Base-by-base conservation (phyloP, 2,329 filamentous ascomycete species). In the Bipolaris gigantea region DNA sequence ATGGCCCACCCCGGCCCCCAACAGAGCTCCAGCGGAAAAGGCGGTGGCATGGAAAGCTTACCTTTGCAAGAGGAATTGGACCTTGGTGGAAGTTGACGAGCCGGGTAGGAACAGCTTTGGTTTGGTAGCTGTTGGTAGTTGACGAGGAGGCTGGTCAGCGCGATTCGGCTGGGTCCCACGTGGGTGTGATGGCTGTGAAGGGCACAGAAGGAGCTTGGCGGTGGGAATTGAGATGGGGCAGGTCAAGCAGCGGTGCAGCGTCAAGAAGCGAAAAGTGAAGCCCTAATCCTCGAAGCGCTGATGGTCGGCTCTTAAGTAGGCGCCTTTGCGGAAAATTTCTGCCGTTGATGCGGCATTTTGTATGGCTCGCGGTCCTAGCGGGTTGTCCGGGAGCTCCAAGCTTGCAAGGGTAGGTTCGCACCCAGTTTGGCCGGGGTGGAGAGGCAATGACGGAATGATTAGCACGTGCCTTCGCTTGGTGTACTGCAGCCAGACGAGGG, bases 281-380 rank as follows among this genome's bases (percentile, higher is more conserved):
- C 43, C 48, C 54, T 54, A 59, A 62, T 38, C 60, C 50, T 27
- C 45, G 48, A 49, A 55, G 61, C 61, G 51, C 32, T 59, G 55
- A 53, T 57, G 56, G 50, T 54, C 60, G 58, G 63, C 62, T 70
- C 71, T 71, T 67, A 73, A 71, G 59, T 50, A 44, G 56, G 55
- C 59, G 60, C 57, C 59, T 42, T 63, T 39, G 60, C 67, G 62
- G 66, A 72, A 73, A 72, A 69, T 61, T 66, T 69, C 66, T 70
- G 65, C 66, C 61, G 45, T 49, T 56, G 46, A 59, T 73, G 70
- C 71, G 70, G 71, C 62, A 72, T 72, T 73, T 71, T 67, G 67
- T 66, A 67, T 70, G 62, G 65, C 54, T 58, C 58, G 62, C 66
- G 69, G 62, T 63, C 64, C 62, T 46, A 62, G 62, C 63, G 67